phyloP scores from a whole-genome alignment of 2,329 filamentous ascomycete genomes.

The Aspergillus puulaauensis region DNA sequence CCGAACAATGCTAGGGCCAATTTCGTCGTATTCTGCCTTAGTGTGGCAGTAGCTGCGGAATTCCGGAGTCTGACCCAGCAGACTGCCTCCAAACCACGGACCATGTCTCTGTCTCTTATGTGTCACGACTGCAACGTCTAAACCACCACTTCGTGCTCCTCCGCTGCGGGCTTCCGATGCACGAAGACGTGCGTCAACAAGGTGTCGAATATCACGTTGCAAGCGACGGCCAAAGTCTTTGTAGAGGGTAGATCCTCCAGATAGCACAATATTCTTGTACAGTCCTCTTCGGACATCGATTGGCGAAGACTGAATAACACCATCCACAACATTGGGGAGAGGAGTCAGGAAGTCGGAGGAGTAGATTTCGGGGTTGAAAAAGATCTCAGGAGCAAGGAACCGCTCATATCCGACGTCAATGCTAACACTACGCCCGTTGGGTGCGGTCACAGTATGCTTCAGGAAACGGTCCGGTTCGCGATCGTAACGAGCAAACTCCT shows the following conservation, averaged over 20 bases:
- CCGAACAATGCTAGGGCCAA: constrained; percentile 91
- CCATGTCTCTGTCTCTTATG: constrained; percentile 97
- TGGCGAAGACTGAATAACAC: constrained; percentile 94
- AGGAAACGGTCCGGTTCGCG: constrained; percentile 86
- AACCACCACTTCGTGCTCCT: constrained; percentile 85
- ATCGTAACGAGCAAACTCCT: constrained; percentile 94
- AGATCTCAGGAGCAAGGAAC: constrained; percentile 97
- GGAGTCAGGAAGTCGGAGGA: constrained; percentile 97
- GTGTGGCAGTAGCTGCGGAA: constrained; percentile 99
- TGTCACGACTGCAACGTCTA: constrained; percentile 95
- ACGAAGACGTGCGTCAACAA: constrained; percentile 89
- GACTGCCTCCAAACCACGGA: constrained; percentile 96
- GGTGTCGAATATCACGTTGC: constrained; percentile 94
- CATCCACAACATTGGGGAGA: constrained; percentile 89
- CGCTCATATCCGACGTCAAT: constrained; percentile 98
- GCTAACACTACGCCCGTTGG: constrained; percentile 77
- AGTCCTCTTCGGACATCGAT: constrained; percentile 95
- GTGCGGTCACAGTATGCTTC: constrained; percentile 82
- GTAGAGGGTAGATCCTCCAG: constrained; percentile 94
- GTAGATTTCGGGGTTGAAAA: constrained; percentile 99
- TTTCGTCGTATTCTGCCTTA: constrained; percentile 86
- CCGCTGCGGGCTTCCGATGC: constrained; percentile 90
- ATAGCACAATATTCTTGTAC: constrained; percentile 99
- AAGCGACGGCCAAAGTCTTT: constrained; percentile 96
- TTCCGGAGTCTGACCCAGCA: constrained; percentile 95